phyloP scores from a whole-genome alignment of 2,329 filamentous ascomycete genomes.

The Phialocephala sp. region DNA sequence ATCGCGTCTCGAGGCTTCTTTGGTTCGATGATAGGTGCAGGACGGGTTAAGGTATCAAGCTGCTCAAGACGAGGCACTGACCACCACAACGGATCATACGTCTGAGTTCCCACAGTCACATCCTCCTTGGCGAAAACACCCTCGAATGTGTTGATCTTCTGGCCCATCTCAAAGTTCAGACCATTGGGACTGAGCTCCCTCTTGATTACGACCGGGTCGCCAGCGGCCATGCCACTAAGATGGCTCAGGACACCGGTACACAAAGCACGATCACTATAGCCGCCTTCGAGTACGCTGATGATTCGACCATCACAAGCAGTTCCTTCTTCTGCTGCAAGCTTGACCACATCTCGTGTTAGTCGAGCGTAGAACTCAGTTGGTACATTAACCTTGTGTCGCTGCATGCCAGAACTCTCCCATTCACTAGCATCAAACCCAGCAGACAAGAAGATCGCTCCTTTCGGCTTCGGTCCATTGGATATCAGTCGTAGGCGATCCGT shows the following conservation, averaged over 20 bases:
- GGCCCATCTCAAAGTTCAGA: conserved; percentile 63
- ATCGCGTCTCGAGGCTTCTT: conserved; percentile 62
- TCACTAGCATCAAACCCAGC: conserved; percentile 98
- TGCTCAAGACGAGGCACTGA: conserved; percentile 66
- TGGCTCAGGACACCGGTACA: conserved; percentile 90
- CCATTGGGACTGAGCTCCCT: conserved; percentile 49
- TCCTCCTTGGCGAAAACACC: conserved; percentile 27
- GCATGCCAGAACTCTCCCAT: conserved; percentile 91
- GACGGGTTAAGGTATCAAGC: conserved; percentile 66
- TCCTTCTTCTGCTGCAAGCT: conserved; percentile 79
- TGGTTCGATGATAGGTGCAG: conserved; percentile 54
- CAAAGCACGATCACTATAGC: conserved; percentile 91
- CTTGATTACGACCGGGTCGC: conserved; percentile 49
- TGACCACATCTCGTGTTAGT: conserved; percentile 84
- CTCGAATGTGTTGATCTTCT: conserved; percentile 53
- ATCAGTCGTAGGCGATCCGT: conserved; percentile 66
- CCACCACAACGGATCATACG: conserved; percentile 78
- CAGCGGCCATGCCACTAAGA: conserved; percentile 77
- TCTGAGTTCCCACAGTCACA: conserved; percentile 39
- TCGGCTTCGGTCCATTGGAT: conserved; percentile 66
- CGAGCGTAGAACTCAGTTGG: conserved; percentile 96
- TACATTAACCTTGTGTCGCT: conserved; percentile 93
- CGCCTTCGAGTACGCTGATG: conserved; percentile 93
- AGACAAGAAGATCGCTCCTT: conserved; percentile 90
- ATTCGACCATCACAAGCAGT: conserved; percentile 81